These are phyloP conservation scores for Fusarium nanum DNA, from an alignment of 2,329 filamentous ascomycete species.

Conservation along the genomic window DNA sequence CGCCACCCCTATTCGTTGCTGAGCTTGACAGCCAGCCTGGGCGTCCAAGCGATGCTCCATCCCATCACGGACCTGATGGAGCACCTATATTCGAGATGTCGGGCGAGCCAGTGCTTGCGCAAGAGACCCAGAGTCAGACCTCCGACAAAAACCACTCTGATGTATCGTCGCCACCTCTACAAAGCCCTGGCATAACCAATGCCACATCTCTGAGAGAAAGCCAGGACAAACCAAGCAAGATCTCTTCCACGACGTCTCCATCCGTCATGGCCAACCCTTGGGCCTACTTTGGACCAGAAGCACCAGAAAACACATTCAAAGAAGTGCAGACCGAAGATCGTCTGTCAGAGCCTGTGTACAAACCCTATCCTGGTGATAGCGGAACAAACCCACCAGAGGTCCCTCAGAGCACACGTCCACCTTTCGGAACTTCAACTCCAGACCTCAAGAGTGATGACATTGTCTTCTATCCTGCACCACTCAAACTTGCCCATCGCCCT, in stretches of 20 bases:
- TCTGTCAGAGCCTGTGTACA: slow-evolving; percentile 27
- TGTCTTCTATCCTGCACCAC: slow-evolving; percentile 45
- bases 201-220: slow-evolving; percentile 2
- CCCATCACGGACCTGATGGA: slow-evolving; percentile 37
- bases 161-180: slow-evolving; percentile 49
- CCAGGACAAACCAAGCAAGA: slow-evolving; percentile 19
- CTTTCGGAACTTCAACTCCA: slow-evolving; percentile 23
- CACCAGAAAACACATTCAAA: slow-evolving; percentile 9
- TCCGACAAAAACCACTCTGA: slow-evolving; percentile 24
- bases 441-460: slow-evolving; percentile 12
- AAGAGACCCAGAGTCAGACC: not conserved
- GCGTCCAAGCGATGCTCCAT: slow-evolving; percentile 22
- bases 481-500: slow-evolving; percentile 45
- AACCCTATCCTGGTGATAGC: slow-evolving; percentile 30
- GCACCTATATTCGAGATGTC: slow-evolving; percentile 50
- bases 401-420: slow-evolving; percentile 32
- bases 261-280: slow-evolving; percentile 49
- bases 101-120: slow-evolving; percentile 42
- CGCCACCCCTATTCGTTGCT: slow-evolving; percentile 46
- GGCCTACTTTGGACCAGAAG: slow-evolving; percentile 49
- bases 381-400: slow-evolving; percentile 21
- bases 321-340: slow-evolving; percentile 7
- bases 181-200: slow-evolving; percentile 26
- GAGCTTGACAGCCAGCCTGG: slow-evolving; percentile 48
- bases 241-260: not conserved